Conservation (phyloP, 2,329 filamentous ascomycete genomes). For the Ampelomyces quisqualis region DNA sequence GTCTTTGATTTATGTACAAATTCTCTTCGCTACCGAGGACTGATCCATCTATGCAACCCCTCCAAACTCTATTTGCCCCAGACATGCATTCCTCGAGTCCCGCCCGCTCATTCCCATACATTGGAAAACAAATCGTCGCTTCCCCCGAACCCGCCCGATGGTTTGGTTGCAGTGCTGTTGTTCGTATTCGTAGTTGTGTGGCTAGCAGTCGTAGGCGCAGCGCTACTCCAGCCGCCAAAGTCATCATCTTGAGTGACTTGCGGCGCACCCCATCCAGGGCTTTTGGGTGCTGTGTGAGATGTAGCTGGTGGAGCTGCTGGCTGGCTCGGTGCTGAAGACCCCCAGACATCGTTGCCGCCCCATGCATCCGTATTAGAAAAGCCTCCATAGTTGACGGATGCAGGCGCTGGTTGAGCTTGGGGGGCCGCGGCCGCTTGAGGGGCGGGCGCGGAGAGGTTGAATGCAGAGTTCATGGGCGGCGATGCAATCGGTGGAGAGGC, state of each 20-base stretch:
- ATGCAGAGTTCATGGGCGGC: slow-evolving; percentile 64
- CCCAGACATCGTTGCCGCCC: slow-evolving; percentile 83
- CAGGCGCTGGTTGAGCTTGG: slow-evolving; percentile 33
- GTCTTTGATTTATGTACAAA: background rate
- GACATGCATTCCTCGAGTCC: too few relatives aligned
- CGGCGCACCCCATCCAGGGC: slow-evolving; percentile 58
- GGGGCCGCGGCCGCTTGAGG: slow-evolving; percentile 40
- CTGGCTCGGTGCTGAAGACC: slow-evolving; percentile 60
- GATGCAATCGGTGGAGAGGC: slow-evolving; percentile 34
- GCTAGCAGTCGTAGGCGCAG: slow-evolving; percentile 59
- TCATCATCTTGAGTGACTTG: slow-evolving; percentile 83
- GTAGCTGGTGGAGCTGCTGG: slow-evolving; percentile 35
- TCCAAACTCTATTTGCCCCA: too few relatives aligned
- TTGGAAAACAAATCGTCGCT: slow-evolving; percentile 90
- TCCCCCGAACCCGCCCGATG: slow-evolving; percentile 57
- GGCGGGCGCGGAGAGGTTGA: slow-evolving; percentile 54
- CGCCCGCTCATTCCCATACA: slow-evolving; percentile 73
- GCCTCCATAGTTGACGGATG: slow-evolving; percentile 43
- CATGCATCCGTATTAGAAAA: slow-evolving; percentile 70
- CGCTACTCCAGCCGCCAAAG: slow-evolving; percentile 91
- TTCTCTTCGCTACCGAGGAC: slow-evolving; percentile 8
- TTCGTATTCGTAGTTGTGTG: slow-evolving; percentile 38
- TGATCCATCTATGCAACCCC: slow-evolving; percentile 9
- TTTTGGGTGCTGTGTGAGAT: slow-evolving; percentile 48
- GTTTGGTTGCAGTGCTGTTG: slow-evolving; percentile 39